Base-by-base conservation (phyloP, 176 grass and related monocot genomes). In the Oryza australiensis region DNA sequence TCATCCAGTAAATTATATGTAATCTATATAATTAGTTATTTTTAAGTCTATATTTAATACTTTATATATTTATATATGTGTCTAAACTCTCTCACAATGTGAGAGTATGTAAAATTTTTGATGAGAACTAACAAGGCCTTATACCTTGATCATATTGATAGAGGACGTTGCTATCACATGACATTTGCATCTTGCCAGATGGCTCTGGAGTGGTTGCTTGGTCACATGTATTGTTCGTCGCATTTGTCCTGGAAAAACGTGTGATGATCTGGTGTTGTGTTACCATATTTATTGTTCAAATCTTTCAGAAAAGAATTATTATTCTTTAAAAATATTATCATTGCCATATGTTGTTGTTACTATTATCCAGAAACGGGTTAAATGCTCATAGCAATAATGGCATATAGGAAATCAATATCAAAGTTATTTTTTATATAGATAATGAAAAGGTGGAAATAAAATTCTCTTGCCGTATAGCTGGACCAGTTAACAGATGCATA, bases 161-260 rank as follows among this genome's bases (percentile, higher is more conserved):
- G 74, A 83, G 80, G 64, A 60, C 9, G 77, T 82, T 85, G 82
- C 66, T 57, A 12, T 89, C 72, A 7, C 12, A 68, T 76, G 71
- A 33, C 77, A 71, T 84, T 24, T 41, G 51, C 82, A 64, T 49
- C 64, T 83, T 60, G 8, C 15, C 51, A 14, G 38, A 6, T 13
- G 41, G 24, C 40, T 20, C 7, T n/a, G 41, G 42, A 65, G 30
- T 77, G 75, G 66, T 41, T 79, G 55, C 59, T 28, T 79, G 55
- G 40, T 76, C 53, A 77, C 75, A 22, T 85, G 53, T 14, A 66
- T 82, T 48, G 15, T 63, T 62, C 80, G 20, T 34, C 24, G 70
- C 69, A 73, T 49, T 26, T 42, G 6, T 78, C 57, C 10, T 45
- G 33, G 33, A 3, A 68, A 68, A 76, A 57, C 62, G 40, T 64